phyloP scores from a whole-genome alignment of 1,284 basidiomycete species.

The Spongiforma sp. region DNA sequence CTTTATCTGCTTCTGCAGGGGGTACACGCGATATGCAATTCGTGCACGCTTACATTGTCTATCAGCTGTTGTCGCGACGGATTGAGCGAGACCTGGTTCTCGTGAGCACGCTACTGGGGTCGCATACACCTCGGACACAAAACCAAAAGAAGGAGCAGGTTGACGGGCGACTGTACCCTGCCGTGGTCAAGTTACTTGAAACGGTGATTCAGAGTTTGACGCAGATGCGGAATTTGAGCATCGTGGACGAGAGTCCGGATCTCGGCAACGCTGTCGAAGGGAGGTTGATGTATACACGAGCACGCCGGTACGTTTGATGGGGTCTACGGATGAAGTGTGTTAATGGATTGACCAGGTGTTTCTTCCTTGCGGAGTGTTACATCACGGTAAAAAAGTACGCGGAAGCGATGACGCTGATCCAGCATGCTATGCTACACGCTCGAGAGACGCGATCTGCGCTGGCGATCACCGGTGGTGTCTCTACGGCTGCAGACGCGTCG shows the following conservation, averaged over 20 bases:
- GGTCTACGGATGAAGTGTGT: not conserved
- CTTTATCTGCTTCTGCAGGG: slow-evolving; percentile 35
- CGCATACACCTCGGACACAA: slow-evolving; percentile 40
- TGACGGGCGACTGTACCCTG: slow-evolving; percentile 76
- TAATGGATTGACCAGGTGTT: slow-evolving; percentile 50
- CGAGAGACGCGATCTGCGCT: slow-evolving; percentile 67
- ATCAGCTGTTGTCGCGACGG: slow-evolving; percentile 84
- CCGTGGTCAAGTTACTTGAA: slow-evolving; percentile 87
- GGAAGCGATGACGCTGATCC: slow-evolving; percentile 70
- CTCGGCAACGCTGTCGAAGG: slow-evolving; percentile 80
- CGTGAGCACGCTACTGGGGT: slow-evolving; percentile 62
- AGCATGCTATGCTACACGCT: slow-evolving; percentile 71
- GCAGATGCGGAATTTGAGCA: slow-evolving; percentile 81
- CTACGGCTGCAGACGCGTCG: slow-evolving; percentile 48
- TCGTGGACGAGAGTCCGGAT: slow-evolving; percentile 89
- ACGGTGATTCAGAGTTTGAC: slow-evolving; percentile 83
- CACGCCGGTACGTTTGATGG: slow-evolving; percentile 58
- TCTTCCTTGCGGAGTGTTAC: slow-evolving; percentile 77
- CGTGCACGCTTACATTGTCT: slow-evolving; percentile 85
- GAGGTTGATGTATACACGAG: slow-evolving; percentile 75
- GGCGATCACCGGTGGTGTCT: slow-evolving; percentile 46
- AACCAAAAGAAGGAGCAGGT: slow-evolving; percentile 57
- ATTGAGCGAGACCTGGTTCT: slow-evolving; percentile 90
- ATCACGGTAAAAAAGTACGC: slow-evolving; percentile 70
- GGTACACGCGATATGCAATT: slow-evolving; percentile 78